phyloP scores from a whole-genome alignment of 768 basidiomycete genomes.

The Mycena floridula region DNA sequence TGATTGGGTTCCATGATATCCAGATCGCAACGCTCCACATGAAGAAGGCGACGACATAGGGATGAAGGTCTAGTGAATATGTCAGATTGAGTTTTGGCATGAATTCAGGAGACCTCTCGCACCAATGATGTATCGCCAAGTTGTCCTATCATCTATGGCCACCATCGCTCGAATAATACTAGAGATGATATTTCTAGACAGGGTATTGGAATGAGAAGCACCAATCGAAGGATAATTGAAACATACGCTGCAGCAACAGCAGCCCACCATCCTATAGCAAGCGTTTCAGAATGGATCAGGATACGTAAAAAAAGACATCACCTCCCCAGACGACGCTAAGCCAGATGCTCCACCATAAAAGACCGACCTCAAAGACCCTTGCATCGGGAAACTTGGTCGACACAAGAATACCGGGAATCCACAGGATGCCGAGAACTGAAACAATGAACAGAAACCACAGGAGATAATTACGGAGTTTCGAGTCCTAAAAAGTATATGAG shows the following conservation, averaged over 20 bases:
- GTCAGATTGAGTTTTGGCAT: neutral
- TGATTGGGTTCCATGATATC: slow-evolving; percentile 69
- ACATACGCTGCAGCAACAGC: slow-evolving; percentile 60
- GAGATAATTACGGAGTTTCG: slow-evolving; percentile 65
- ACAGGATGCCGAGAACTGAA: slow-evolving; percentile 58
- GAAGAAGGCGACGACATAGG: slow-evolving; percentile 60
- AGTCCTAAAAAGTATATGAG: slow-evolving; percentile 31
- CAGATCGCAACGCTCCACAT: slow-evolving; percentile 62
- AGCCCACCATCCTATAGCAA: slow-evolving; percentile 73
- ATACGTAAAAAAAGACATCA: slow-evolving; percentile 22
- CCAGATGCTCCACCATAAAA: slow-evolving; percentile 86
- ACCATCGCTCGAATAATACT: slow-evolving; percentile 61
- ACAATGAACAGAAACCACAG: slow-evolving; percentile 77
- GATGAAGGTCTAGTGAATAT: slow-evolving; percentile 10
- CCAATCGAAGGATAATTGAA: slow-evolving; percentile 6
- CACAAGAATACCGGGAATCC: slow-evolving; percentile 73
- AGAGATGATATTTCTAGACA: slow-evolving; percentile 41
- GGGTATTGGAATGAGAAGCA: slow-evolving; percentile 8
- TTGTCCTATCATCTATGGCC: slow-evolving; percentile 60
- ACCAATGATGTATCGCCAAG: slow-evolving; percentile 78
- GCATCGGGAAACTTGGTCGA: slow-evolving; percentile 44
- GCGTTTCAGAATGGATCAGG: neutral
- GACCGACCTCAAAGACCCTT: slow-evolving; percentile 43
- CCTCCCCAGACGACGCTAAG: slow-evolving; percentile 74
- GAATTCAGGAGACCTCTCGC: slow-evolving; percentile 58